These are phyloP conservation scores for Phycomyces nitens DNA, from an alignment of 192 early-diverging fungal genomes.

Conservation along the genomic window DNA sequence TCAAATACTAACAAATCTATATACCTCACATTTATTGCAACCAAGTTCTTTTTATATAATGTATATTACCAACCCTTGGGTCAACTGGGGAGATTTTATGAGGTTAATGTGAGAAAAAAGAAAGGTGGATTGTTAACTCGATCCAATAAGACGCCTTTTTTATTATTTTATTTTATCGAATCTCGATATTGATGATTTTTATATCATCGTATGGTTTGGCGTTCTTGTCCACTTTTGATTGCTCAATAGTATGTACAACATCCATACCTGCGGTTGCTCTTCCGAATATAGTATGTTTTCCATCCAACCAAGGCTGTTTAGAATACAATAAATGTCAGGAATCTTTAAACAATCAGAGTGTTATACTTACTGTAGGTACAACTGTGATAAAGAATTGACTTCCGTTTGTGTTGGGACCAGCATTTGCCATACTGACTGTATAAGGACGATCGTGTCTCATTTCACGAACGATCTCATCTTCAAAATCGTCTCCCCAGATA, in stretches of 20 bases:
- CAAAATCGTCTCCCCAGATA: conserved; percentile 89
- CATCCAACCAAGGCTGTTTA: conserved; percentile 87
- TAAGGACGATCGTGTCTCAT: conserved; percentile 86
- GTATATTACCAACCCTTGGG: too few relatives aligned
- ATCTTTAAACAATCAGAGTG: not conserved
- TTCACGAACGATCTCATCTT: conserved; percentile 83
- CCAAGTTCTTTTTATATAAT: too few relatives aligned
- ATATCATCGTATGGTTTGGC: conserved; percentile 90
- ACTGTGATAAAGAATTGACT: conserved; percentile 97
- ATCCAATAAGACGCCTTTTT: too few relatives aligned
- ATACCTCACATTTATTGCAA: too few relatives aligned
- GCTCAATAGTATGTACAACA: conserved; percentile 86
- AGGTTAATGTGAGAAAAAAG: too few relatives aligned
- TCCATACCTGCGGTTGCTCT: conserved; percentile 87
- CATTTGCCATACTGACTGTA: conserved; percentile 95
- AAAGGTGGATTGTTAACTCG: too few relatives aligned
- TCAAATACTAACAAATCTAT: too few relatives aligned
- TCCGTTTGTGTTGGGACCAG: conserved; percentile 84
- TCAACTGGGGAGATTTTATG: too few relatives aligned
- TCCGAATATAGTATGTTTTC: conserved; percentile 97
- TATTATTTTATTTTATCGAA: conserved; percentile 48
- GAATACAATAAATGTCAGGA: not conserved
- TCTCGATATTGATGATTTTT: conserved; percentile 74
- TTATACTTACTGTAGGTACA: conserved; percentile 70
- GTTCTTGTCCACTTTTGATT: conserved; percentile 73